Evolutionary conservation across 805 yeast genomes (phyloP), one percentile per base, ranked within the genome.

Genomic region (Tetrapisispora nanseiensis): DNA sequence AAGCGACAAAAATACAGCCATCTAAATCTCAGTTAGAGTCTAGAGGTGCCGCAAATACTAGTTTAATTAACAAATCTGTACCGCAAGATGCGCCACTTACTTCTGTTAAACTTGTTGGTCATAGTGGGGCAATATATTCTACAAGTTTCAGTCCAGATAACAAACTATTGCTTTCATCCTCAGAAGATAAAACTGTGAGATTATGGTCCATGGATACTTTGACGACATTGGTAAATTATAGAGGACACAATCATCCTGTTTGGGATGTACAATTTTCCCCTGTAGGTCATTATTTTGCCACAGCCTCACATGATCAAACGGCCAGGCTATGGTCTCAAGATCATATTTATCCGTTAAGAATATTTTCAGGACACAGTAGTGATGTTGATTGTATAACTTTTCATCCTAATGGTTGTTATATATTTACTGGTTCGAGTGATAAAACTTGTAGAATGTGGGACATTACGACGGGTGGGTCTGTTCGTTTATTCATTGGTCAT

Each of bases 381-480:
- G 99, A 92, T 66, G 97, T 92, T 30, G 97, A 92, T 59, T 80
- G 90, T 51, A 95, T 90, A 29, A 80, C 80, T 39, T 92, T 90
- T 74, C 98, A 92, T 66, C 97, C 98, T 21, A 92, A 92, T 62
- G 89, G 96, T 8, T 83, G 89, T 38, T 92, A 92, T 59, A 79
- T 92, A 6, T 80, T 92, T 56, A 90, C 98, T 0, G 99, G 98
- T 6, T 86, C 95, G 6, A 77, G 89, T 48, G 99, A 92, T 65
- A 86, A 87, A 65, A 86, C 97, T 0, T 82, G 94, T 56, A 74
- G 98, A 49, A 89, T 92, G 97, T 92, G 99, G 99, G 98, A 92
- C 62, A 79, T 92, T 21, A 76, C 80, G 29, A 75, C 80, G 33
- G 99, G 98, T 31, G 80, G 78, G 49, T 79, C 94, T 32, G 97